phyloP scores from a whole-genome alignment of 352 stramenopile species.

The Phytopythium oedochilum region DNA sequence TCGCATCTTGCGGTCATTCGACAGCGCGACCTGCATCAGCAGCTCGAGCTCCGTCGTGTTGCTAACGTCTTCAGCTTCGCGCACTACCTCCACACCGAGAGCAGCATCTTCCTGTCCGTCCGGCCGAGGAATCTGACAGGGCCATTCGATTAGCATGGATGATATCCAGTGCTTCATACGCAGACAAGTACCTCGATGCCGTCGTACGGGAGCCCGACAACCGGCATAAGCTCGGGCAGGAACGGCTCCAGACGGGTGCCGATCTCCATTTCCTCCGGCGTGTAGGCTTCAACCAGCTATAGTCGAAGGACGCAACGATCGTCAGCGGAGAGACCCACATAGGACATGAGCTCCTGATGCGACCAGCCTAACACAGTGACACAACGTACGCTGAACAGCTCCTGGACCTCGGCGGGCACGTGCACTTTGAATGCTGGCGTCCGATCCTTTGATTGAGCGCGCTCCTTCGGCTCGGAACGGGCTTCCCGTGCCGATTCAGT shows the following conservation, averaged over 20 bases:
- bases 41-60: constrained; percentile 88
- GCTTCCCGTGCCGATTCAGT: neutral
- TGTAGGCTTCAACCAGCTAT: constrained; percentile 79
- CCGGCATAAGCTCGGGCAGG: constrained; percentile 90
- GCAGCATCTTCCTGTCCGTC: constrained; percentile 65
- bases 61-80: constrained; percentile 86
- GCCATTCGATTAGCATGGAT: too few species aligned
- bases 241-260: constrained; percentile 91
- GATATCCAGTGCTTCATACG: neutral
- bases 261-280: constrained; percentile 87
- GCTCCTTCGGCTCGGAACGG: neutral
- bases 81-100: constrained; percentile 78
- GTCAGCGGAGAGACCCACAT: neutral
- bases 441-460: neutral
- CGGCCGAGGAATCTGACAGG: constrained; percentile 83
- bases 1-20: constrained; percentile 24
- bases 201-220: constrained; percentile 60
- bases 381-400: constrained; percentile 51
- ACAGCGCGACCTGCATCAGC: constrained; percentile 80
- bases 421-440: constrained; percentile 19
- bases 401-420: constrained; percentile 51
- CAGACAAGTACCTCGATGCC: constrained; percentile 45
- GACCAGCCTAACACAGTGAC: too few species aligned
- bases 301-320: constrained; percentile 8
- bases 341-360: neutral